Evolutionary conservation across 2,329 filamentous ascomycete genomes (phyloP), one percentile per base, ranked within the genome.

Genomic region (Ascocoryne sarcoides): DNA sequence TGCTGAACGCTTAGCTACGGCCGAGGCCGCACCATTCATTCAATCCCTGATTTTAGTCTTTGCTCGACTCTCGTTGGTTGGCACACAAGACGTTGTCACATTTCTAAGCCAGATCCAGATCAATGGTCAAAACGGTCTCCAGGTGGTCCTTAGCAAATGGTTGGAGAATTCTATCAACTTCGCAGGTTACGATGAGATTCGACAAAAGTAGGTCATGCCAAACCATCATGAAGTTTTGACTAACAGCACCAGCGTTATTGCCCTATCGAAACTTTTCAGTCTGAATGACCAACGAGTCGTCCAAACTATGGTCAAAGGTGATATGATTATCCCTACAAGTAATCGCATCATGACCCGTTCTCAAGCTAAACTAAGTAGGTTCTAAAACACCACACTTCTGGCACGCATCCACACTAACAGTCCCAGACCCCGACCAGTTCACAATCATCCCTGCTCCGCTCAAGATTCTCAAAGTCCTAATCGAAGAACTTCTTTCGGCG

Each of bases 11-110:
- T 71, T 98, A 12, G 82, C 81, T 4, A 84, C 82, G 4, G 92
- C 92, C 2, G 75, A 87, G 48, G 80, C 88, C 34, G 84, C 90
- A 0, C 79, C 82, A 5, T 93, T 98, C 59, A 96, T 98, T 48
- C 92, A 98, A 64, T 95, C 87, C 39, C 68, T 98, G 37, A 95
- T 95, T 40, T 72, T 96, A 4, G 92, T 98, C 1, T 98, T 98
- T 62, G 92, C 90, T 2, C 79, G 90, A 32, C 71, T 98, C 7
- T 90, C 88, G 8, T 72, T 96, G 10, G 78, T 84, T 36, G 88
- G 86, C 35, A 84, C 90, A 8, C 77, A 79, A 17, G 92, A 96
- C 54, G 89, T 98, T 2, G 82, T 96, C 10, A 82, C 92, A 40
- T 98, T 98, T 66, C 70, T 98, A 21, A 82, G 82, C 45, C 81